Evolutionary conservation across 2,329 filamentous ascomycete species (phyloP).

Genomic region (Dichotomopilus funicola): DNA sequence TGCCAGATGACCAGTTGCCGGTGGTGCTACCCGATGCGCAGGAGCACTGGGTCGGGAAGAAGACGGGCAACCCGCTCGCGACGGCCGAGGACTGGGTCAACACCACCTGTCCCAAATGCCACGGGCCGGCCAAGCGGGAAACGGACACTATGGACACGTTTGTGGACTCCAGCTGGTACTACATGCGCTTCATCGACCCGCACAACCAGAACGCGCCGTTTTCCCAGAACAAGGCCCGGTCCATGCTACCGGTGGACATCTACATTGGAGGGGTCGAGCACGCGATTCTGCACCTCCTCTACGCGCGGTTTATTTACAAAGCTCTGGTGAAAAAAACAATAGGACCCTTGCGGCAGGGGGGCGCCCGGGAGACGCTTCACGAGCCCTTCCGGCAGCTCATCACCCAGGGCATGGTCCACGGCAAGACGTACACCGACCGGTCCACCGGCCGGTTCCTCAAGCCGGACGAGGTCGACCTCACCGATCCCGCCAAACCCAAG

Average conservation of each 20-base stretch:
- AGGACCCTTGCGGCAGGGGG: conserved; percentile 35
- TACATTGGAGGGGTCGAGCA: conserved; percentile 89
- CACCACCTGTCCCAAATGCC: conserved; percentile 68
- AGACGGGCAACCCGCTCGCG: conserved; percentile 71
- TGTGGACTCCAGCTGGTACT: conserved; percentile 94
- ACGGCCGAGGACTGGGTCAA: conserved; percentile 67
- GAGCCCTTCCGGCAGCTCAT: conserved; percentile 81
- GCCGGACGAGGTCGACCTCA: conserved; percentile 65
- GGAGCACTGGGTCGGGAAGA: conserved; percentile 60
- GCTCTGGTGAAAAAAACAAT: conserved; percentile 58
- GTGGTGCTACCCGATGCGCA: conserved; percentile 66
- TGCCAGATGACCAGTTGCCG: conserved; percentile 69
- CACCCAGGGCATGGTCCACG: conserved; percentile 90
- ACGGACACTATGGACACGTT: conserved; percentile 97
- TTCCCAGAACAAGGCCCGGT: conserved; percentile 49
- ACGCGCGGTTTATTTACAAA: conserved; percentile 86
- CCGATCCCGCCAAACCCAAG: conserved; percentile 47
- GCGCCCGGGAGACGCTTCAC: conserved; percentile 33
- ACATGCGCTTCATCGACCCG: conserved; percentile 69
- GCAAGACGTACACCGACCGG: conserved; percentile 73
- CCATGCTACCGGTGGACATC: conserved; percentile 68
- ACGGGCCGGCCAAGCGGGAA: conserved; percentile 65
- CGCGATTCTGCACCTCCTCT: conserved; percentile 82
- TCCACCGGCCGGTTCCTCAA: conserved; percentile 68
- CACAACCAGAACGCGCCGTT: conserved; percentile 58